These are phyloP conservation scores for Calophaca sinica DNA, from an alignment of 306 rosid genomes.

Conservation along the genomic window DNA sequence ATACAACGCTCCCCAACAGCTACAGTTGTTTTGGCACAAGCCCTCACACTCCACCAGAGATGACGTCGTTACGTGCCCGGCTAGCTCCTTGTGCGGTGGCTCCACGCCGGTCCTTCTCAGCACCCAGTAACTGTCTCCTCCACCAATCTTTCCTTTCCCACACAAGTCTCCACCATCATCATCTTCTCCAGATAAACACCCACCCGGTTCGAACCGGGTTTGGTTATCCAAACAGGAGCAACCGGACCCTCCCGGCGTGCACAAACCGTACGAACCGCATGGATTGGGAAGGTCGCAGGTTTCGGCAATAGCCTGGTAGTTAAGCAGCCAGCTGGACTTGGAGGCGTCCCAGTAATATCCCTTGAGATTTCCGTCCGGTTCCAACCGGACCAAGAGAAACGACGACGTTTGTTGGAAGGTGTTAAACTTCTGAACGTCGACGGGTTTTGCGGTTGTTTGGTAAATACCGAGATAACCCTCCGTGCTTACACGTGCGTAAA, in stretches of 20 bases:
- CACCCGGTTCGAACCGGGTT: conserved; percentile 56
- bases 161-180: conserved; percentile 61
- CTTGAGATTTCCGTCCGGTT: conserved; percentile 74
- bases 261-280: conserved; percentile 87
- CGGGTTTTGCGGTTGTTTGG: conserved; percentile 65
- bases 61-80: conserved; percentile 53
- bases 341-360: conserved; percentile 79
- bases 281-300: conserved; percentile 74
- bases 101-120: conserved; percentile 71
- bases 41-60: conserved; percentile 65
- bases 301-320: conserved; percentile 65
- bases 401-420: conserved; percentile 61
- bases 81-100: conserved; percentile 64
- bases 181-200: conserved; percentile 47
- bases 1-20: conserved; percentile 86
- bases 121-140: conserved; percentile 47
- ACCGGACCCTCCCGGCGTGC: conserved; percentile 62
- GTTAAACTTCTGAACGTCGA: conserved; percentile 69
- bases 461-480: conserved; percentile 86
- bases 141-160: conserved; percentile 36
- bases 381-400: conserved; percentile 62
- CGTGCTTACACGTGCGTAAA: conserved; percentile 64
- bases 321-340: conserved; percentile 56
- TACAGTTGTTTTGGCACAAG: conserved; percentile 65
- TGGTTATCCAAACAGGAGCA: conserved; percentile 77